Evolutionary conservation across 2,329 filamentous ascomycete species (phyloP), one percentile per base, ranked within the genome.

Genomic region (Sporothrix dimorphospora): DNA sequence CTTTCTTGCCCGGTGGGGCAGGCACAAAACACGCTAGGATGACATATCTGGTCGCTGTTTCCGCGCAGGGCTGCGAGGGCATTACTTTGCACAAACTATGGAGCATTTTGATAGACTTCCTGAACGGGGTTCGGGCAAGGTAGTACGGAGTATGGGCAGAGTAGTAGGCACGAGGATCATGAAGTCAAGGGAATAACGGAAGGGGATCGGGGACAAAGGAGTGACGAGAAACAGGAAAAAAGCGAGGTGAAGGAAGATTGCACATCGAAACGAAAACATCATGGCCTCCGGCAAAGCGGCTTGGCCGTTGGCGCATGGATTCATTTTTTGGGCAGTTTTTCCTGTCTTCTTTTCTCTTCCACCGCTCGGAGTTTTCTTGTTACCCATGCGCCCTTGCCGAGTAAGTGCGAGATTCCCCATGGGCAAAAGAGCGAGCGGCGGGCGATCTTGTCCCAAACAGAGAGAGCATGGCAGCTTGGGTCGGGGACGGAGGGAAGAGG

Each of bases 361-460:
- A 59, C 30, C n/a, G 3, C 2, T 40, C 55, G 6, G 55, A 40
- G 30, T 61, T 14, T 40, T 61, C 34, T 6, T 61, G 9, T 40
- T 61, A n/a, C 40, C 57, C 19, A 42, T 38, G 30, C 30, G 19
- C 55, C 16, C 27, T 34, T 34, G 19, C 1, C 12, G 19, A 19
- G 57, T 21, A 34, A 40, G 57, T 9, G 57, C 34, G n/a, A 40
- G 57, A 40, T 61, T 27, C 21, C 51, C 30, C 6, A 34, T 34
- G 30, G 30, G 30, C 30, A 4, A n/a, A 42, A 59, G 6, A 40
- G 34, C 11, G n/a, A 12, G 19, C 38, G 40, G 21, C 38, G n/a
- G 55, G 6, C 34, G 38, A 63, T 45, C 59, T 63, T 63, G 11
- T 45, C 38, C 59, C 16, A 63, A 63, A 61, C 38, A 6, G 57